phyloP scores from a whole-genome alignment of 2,329 filamentous ascomycete genomes.

The Sporothrix pallida region DNA sequence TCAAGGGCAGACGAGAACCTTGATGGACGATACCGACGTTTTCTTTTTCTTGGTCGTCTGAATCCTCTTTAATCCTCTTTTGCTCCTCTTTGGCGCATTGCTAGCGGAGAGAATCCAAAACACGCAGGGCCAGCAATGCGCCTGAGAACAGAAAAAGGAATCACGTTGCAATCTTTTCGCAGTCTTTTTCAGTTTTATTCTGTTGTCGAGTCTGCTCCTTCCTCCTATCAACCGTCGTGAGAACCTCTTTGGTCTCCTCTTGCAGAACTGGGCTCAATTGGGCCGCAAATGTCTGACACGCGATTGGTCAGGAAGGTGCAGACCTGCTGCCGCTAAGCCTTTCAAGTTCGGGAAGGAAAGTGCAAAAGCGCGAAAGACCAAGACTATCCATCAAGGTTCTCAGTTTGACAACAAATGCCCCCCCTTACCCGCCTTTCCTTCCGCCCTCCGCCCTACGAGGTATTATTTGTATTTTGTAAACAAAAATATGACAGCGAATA shows the following conservation, averaged over 20 bases:
- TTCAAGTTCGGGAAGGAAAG: slow-evolving; percentile 8
- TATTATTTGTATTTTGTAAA: too few relatives aligned
- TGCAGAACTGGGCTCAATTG: neutral
- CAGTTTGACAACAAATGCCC: neutral
- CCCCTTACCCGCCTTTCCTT: neutral
- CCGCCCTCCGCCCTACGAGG: neutral
- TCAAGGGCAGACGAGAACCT: slow-evolving; percentile 11
- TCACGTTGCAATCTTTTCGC: neutral
- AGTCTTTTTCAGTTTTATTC: neutral
- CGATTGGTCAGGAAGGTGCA: slow-evolving; percentile 28
- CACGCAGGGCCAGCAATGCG: neutral
- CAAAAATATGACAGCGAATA: neutral
- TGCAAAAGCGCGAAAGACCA: neutral
- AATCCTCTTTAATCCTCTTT: slow-evolving; percentile 28
- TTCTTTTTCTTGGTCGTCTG: neutral
- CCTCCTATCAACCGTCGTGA: slow-evolving; percentile 16
- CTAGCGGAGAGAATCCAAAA: neutral
- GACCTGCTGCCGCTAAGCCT: slow-evolving; percentile 15
- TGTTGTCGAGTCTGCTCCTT: neutral
- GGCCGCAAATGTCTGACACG: slow-evolving; percentile 27
- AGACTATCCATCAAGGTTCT: slow-evolving; percentile 32
- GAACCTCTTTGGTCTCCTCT: slow-evolving; percentile 32
- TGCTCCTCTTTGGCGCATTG: neutral
- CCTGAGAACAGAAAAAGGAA: neutral
- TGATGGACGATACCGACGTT: slow-evolving; percentile 5